Conservation (phyloP, 2,329 filamentous ascomycete genomes). For the Ophidiomyces ophidiicola region DNA sequence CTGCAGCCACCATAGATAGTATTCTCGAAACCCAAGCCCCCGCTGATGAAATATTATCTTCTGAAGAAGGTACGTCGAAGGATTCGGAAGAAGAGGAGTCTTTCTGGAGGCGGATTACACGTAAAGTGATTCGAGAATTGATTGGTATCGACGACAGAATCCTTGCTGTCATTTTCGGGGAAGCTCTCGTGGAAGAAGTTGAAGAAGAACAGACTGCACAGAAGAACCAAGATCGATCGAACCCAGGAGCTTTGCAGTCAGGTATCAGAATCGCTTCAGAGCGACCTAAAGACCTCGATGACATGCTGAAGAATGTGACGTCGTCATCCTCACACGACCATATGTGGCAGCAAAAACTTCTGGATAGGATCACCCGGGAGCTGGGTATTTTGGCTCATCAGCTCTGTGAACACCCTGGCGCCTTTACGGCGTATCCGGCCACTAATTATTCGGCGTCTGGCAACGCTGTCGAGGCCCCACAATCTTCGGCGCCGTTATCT, state of each 20-base stretch:
- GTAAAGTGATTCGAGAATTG: constrained; percentile 74
- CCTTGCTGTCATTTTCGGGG: constrained; percentile 76
- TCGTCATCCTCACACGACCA: constrained; percentile 21
- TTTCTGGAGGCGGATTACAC: constrained; percentile 69
- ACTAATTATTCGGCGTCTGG: constrained; percentile 49
- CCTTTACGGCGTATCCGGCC: constrained; percentile 69
- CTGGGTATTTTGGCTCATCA: constrained; percentile 73
- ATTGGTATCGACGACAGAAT: constrained; percentile 82
- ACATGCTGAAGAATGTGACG: constrained; percentile 24
- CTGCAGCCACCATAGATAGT: constrained; percentile 1
- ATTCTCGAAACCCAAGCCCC: not conserved
- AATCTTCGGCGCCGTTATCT: constrained; percentile 29
- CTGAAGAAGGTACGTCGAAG: not conserved
- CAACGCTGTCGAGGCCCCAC: constrained; percentile 67
- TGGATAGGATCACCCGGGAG: constrained; percentile 77
- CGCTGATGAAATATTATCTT: not conserved
- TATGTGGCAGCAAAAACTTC: constrained; percentile 46
- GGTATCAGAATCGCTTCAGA: constrained; percentile 10
- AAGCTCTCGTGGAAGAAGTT: constrained; percentile 48
- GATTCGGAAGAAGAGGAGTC: constrained; percentile 41
- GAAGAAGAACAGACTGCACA: constrained; percentile 18
- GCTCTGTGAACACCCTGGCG: constrained; percentile 73
- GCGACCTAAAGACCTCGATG: constrained; percentile 22
- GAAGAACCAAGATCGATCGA: constrained; percentile 10
- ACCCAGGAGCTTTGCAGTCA: not conserved